Evolutionary conservation across 1,139 yeast species (phyloP).

Genomic region (Arxiozyma telluris): DNA sequence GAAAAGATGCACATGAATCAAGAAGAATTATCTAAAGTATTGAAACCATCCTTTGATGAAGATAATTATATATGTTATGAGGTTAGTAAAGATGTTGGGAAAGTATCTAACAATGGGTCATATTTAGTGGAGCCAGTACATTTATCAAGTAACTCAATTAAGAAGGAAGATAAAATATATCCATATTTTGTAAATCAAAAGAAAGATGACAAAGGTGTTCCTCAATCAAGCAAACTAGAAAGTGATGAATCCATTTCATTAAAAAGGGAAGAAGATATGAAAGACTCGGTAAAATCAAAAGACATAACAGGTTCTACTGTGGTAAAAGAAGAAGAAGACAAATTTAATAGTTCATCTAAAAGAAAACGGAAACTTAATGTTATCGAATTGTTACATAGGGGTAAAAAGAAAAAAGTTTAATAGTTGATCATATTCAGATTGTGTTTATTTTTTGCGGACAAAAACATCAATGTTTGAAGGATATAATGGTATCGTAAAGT

Average conservation of each 20-base stretch:
- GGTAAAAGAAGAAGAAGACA: background rate
- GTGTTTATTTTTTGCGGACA: background rate
- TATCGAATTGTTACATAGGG: background rate
- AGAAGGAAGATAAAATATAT: background rate
- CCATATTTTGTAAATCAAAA: background rate
- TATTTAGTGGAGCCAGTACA: slow-evolving; percentile 37
- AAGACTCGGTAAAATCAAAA: slow-evolving; percentile 1
- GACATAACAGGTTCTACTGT: background rate
- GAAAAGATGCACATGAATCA: slow-evolving; percentile 34
- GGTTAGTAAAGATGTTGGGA: slow-evolving; percentile 62
- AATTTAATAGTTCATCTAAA: background rate
- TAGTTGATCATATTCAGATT: background rate
- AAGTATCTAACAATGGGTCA: slow-evolving; percentile 42
- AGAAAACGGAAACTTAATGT: background rate
- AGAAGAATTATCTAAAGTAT: slow-evolving; percentile 33
- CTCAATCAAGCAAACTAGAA: background rate
- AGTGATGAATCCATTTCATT: background rate
- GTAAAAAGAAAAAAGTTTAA: background rate
- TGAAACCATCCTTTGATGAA: slow-evolving; percentile 36
- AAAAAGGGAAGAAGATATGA: background rate
- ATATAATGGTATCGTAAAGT: no score
- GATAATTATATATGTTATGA: slow-evolving; percentile 40
- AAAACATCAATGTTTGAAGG: background rate
- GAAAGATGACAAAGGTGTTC: background rate
- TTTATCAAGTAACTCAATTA: background rate